Conservation (phyloP, 129 eudicot species). For the Artemisia annua region DNA sequence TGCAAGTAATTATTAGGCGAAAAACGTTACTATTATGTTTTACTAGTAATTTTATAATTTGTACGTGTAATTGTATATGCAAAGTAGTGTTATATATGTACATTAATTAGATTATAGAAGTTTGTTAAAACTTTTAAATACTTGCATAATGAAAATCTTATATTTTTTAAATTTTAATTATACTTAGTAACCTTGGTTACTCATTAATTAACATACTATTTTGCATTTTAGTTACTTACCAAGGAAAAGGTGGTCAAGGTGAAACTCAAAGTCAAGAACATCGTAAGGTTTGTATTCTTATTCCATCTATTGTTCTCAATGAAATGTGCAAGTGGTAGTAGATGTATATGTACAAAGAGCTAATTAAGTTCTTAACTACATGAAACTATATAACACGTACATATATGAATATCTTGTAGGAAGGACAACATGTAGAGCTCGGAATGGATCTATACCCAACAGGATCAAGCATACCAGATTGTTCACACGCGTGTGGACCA, state of each 20-base stretch:
- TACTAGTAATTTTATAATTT: no score
- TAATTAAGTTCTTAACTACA: neutral
- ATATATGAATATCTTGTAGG: slow-evolving; percentile 15
- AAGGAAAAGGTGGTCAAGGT: slow-evolving; percentile 35
- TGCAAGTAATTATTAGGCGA: neutral
- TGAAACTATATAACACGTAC: neutral
- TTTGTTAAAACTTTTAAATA: no score
- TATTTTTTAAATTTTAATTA: neutral
- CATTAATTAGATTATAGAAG: no score
- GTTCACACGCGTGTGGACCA: slow-evolving; percentile 90
- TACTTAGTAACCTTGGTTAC: neutral
- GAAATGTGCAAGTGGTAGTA: neutral
- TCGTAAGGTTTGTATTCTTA: slow-evolving; percentile 37
- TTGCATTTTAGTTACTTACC: slow-evolving; percentile 40
- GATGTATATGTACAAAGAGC: neutral
- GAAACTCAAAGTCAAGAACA: slow-evolving; percentile 27
- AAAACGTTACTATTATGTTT: neutral
- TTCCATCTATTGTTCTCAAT: neutral
- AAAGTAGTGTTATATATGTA: no score
- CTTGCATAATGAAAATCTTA: neutral
- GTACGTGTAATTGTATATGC: no score
- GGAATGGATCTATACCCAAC: slow-evolving; percentile 82
- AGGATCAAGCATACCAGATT: slow-evolving; percentile 93
- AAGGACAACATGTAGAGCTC: slow-evolving; percentile 36
- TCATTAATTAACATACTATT: neutral